phyloP scores from a whole-genome alignment of 2,329 filamentous ascomycete species.

The Trichocomaceae sp. region DNA sequence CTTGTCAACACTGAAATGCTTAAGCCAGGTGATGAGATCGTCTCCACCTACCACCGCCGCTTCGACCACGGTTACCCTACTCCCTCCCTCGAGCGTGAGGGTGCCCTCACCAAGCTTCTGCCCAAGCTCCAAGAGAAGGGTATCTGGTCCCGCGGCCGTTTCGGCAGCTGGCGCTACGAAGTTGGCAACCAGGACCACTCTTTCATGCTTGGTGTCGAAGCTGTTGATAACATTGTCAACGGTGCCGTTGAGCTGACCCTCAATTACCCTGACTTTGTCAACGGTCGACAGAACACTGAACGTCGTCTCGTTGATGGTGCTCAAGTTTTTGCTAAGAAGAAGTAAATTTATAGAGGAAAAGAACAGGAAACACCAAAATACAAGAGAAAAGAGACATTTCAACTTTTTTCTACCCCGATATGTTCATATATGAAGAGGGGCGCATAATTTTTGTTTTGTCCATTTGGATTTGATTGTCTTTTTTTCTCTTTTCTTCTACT shows the following conservation, averaged over 20 bases:
- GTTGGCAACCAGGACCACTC: conserved; percentile 96
- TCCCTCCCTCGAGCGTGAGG: conserved; percentile 88
- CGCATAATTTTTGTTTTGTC: conserved; percentile 2
- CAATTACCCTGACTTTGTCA: conserved; percentile 97
- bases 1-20: conserved; percentile 98
- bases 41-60: conserved; percentile 94
- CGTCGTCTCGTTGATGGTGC: conserved; percentile 56
- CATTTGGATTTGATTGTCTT: conserved; percentile 6
- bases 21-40: conserved; percentile 82
- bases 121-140: conserved; percentile 85
- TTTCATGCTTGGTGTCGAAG: conserved; percentile 95
- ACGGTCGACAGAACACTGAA: conserved; percentile 59
- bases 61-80: conserved; percentile 99
- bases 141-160: conserved; percentile 93
- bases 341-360: conserved; percentile 8
- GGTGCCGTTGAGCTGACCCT: conserved; percentile 86
- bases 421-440: background rate
- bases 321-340: conserved; percentile 49
- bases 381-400: background rate
- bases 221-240: conserved; percentile 81
- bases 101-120: conserved; percentile 83
- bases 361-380: background rate
- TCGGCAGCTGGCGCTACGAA: conserved; percentile 98
- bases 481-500: conserved; percentile 3
- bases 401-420: background rate